phyloP scores from a whole-genome alignment of 2,329 filamentous ascomycete species.

The Aspergillus thermomutatus region DNA sequence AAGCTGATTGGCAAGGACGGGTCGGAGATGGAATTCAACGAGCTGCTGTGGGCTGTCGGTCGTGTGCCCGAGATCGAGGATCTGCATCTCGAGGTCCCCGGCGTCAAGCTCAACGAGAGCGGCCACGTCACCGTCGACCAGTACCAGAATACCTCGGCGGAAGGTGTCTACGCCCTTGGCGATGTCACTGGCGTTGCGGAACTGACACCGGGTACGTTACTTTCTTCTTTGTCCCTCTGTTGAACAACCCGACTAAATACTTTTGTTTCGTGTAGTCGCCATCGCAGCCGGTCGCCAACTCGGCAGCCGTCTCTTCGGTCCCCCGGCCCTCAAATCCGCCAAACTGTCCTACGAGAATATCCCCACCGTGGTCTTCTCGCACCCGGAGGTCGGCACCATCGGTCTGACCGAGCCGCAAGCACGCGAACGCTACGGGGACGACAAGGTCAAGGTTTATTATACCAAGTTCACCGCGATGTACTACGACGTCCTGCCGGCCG shows the following conservation, averaged over 20 bases:
- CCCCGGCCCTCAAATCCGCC: constrained; percentile 41
- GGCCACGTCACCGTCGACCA: constrained; percentile 48
- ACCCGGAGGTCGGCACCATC: constrained; percentile 49
- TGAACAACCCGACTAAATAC: background rate
- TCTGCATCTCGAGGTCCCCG: constrained; percentile 40
- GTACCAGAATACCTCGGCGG: constrained; percentile 48
- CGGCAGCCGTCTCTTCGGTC: constrained; percentile 49
- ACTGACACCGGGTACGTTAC: constrained; percentile 45
- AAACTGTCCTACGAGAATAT: constrained; percentile 50
- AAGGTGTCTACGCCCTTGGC: constrained; percentile 49
- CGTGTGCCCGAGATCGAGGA: constrained; percentile 44
- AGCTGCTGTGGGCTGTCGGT: constrained; percentile 51
- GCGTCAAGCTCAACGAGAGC: constrained; percentile 38
- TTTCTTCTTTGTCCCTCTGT: background rate
- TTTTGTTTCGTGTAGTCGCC: constrained; percentile 36
- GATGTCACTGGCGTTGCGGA: constrained; percentile 52
- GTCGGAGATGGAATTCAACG: constrained; percentile 45
- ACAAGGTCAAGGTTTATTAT: constrained; percentile 50
- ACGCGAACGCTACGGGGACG: constrained; percentile 45
- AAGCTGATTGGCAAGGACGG: constrained; percentile 44
- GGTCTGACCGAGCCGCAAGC: constrained; percentile 51
- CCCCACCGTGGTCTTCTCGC: constrained; percentile 52
- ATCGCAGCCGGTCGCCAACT: constrained; percentile 52
- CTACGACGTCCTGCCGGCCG: constrained; percentile 45
- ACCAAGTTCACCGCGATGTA: constrained; percentile 50